These are phyloP conservation scores for Umbelopsis isabellina DNA, from an alignment of 192 early-diverging fungal genomes.

Conservation along the genomic window DNA sequence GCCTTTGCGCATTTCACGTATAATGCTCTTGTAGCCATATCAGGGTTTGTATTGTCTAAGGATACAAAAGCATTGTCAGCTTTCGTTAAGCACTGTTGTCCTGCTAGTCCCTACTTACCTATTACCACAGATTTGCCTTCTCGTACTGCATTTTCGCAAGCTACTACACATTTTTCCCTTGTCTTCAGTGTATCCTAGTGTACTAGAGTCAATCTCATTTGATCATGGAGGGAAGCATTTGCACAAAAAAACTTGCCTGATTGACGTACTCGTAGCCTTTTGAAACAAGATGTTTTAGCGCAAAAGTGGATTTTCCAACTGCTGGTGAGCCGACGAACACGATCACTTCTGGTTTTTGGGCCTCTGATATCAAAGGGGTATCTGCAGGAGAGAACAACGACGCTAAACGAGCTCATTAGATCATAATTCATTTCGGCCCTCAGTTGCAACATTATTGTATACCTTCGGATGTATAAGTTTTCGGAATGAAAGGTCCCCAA, in stretches of 20 bases:
- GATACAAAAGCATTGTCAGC: background rate
- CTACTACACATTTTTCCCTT: constrained; percentile 72
- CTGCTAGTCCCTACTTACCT: constrained; percentile 47
- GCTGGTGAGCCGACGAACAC: constrained; percentile 85
- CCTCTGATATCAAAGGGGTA: constrained; percentile 32
- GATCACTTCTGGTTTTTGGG: constrained; percentile 58
- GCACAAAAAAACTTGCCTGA: constrained; percentile 30
- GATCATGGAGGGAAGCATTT: background rate
- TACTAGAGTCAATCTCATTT: background rate
- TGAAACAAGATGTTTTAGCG: constrained; percentile 58
- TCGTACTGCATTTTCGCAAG: constrained; percentile 53
- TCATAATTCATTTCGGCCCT: background rate
- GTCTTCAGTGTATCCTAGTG: constrained; percentile 80
- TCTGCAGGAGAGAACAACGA: constrained; percentile 41
- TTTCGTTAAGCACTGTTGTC: background rate
- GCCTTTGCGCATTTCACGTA: constrained; percentile 70
- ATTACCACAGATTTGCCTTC: constrained; percentile 68
- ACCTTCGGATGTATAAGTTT: constrained; percentile 40
- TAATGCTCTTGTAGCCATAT: constrained; percentile 52
- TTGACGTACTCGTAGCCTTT: constrained; percentile 78
- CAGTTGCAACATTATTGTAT: background rate
- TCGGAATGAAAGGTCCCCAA: constrained; percentile 56
- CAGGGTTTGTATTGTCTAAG: constrained; percentile 84
- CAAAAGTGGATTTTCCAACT: constrained; percentile 82
- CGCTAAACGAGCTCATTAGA: constrained; percentile 26